Conservation (phyloP, 129 eudicot species). For the Helianthus annuus region HanXRQr2.0-SUNRISE NC_035434.2:115694545-115695044, state of each 20-base stretch:
- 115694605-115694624: neutral
- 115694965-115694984: constrained; percentile 88
- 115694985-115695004: constrained; percentile 92
- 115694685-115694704: neutral
- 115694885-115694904: neutral
- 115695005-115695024: constrained; percentile 75
- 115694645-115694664: neutral
- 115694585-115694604: neutral
- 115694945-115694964: constrained; percentile 59
- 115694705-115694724: neutral
- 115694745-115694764: neutral
- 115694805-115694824: neutral
- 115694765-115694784: neutral
- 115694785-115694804: neutral
- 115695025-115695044: constrained; percentile 81
- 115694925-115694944: constrained; percentile 8
- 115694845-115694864: neutral
- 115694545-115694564: neutral
- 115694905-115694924: neutral
- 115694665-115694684: neutral
- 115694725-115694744: neutral
- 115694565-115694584: neutral
- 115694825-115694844: neutral
- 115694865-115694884: too few relatives aligned
- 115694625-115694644: neutral